Base-by-base conservation (phyloP, 2,329 filamentous ascomycete species). In the Cephalotrichum gorgonifer region DNA sequence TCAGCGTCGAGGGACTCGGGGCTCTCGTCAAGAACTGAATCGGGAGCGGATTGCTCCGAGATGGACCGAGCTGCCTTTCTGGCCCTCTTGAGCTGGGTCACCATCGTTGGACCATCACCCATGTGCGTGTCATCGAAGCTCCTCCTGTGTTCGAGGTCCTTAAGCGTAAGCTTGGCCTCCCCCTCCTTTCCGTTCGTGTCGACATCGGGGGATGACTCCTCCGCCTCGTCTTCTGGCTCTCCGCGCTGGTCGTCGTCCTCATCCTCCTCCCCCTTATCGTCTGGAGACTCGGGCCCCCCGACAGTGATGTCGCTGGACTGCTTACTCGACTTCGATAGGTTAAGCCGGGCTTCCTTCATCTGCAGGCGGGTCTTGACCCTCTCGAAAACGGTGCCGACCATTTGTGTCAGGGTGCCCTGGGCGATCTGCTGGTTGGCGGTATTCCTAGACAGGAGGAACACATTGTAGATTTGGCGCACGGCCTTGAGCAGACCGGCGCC, bases 311-410 rank as follows among this genome's bases (percentile, higher is more conserved):
- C 75, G 62, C 74, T 79, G 20, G 71, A 71, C 60, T 70, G 72
- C 47, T 71, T 67, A 56, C 73, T 76, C 26, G 78, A 64, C 54
- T 71, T 75, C 20, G 67, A 62, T 9, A 80, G 62, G 56, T 76
- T 80, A 50, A 85, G 58, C 20, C 88, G 79, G 31, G 86, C 75
- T 61, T 96, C 90, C 65, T 95, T 96, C 72, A 89, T 81, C 51
- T 90, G 84, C 53, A 98, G 70, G 48, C 93, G 78, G 1, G 79
- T 79, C 69, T 93, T 94, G 54, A 98, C 91, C 53, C 93, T 76
- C 66, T 98, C 93, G 59, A 98, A 98, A 3, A 98, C 93, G 1
- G 91, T 97, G 55, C 91, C 90, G 35, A 97, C 88, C 93, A 98
- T 98, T 68, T 98, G 93, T 3, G 91, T 95, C 60, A 98, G 72